These are phyloP conservation scores for button mushroom (Agaricus bisporus) DNA, from an alignment of 768 basidiomycete genomes.

Conservation along the genomic window DNA sequence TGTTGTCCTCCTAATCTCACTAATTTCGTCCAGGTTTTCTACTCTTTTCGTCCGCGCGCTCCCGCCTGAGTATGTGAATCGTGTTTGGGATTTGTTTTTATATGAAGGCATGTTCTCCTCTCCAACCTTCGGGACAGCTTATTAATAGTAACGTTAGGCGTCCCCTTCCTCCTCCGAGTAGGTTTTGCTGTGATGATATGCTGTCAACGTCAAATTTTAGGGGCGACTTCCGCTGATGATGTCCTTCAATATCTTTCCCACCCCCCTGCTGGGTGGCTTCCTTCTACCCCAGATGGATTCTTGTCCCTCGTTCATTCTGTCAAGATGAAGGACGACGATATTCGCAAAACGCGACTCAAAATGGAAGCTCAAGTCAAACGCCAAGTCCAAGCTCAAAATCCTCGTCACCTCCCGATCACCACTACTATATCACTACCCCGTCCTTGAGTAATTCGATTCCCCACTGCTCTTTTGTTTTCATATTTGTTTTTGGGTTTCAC, in stretches of 20 bases:
- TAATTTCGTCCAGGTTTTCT: constrained; percentile 49
- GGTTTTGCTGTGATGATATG: constrained; percentile 60
- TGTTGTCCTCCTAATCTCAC: background rate
- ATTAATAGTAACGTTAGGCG: constrained; percentile 34
- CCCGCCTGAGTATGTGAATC: constrained; percentile 57
- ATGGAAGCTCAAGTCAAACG: constrained; percentile 70
- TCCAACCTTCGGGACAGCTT: background rate
- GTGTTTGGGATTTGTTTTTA: constrained; percentile 81
- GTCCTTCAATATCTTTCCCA: constrained; percentile 42
- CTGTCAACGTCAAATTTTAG: constrained; percentile 54
- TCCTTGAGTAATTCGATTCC: background rate
- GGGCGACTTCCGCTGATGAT: constrained; percentile 39
- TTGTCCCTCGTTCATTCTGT: constrained; percentile 54
- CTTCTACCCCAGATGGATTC: constrained; percentile 54
- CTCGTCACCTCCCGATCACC: constrained; percentile 16
- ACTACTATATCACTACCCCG: constrained; percentile 6
- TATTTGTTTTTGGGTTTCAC: too few species aligned
- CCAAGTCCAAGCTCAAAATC: constrained; percentile 42
- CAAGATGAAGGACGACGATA: constrained; percentile 75
- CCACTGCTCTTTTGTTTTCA: background rate
- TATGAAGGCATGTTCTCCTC: constrained; percentile 56
- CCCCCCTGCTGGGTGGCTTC: constrained; percentile 49
- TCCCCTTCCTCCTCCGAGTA: constrained; percentile 69
- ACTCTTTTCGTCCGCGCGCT: constrained; percentile 64
- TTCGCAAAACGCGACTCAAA: constrained; percentile 69